Evolutionary conservation across 345 rosid genomes (phyloP).

Genomic region (Citrus cavaleriei): DNA sequence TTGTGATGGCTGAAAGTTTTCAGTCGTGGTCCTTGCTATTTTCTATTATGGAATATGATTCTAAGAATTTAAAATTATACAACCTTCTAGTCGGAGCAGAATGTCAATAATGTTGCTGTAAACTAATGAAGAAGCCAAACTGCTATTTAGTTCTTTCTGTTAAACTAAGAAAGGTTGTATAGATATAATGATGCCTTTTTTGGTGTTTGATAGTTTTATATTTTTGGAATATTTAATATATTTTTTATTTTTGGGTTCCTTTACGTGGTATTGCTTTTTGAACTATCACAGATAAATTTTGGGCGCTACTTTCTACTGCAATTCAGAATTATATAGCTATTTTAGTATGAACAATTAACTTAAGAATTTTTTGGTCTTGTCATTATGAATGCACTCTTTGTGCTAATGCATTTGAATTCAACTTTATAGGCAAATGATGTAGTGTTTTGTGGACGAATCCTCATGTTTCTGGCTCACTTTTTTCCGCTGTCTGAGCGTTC

Average conservation of each 20-base stretch:
- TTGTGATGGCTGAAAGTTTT: neutral
- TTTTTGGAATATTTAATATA: neutral
- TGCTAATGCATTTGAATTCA: constrained; percentile 20
- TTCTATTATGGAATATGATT: neutral
- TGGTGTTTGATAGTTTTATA: neutral
- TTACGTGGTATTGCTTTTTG: neutral
- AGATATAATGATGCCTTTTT: neutral
- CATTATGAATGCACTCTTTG: neutral
- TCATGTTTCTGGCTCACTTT: constrained; percentile 94
- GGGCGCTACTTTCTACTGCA: neutral
- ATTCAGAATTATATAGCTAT: neutral
- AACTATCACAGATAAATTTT: neutral
- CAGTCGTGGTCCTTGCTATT: neutral
- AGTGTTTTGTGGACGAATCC: constrained; percentile 94
- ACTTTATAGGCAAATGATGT: constrained; percentile 85
- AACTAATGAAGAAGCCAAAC: neutral
- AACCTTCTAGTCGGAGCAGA: neutral
- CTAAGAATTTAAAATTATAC: neutral
- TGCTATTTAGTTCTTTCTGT: neutral
- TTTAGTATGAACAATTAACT: neutral
- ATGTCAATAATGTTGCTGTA: neutral
- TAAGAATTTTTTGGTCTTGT: neutral
- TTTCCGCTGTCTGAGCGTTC: constrained; percentile 96
- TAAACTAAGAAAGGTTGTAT: neutral
- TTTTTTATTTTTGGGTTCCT: neutral